Percentiles rank a stretch among this genome's conserved stretches.
Conservation (phyloP, 768 basidiomycete genomes). For the Lactarius pseudohatsudake region DNA sequence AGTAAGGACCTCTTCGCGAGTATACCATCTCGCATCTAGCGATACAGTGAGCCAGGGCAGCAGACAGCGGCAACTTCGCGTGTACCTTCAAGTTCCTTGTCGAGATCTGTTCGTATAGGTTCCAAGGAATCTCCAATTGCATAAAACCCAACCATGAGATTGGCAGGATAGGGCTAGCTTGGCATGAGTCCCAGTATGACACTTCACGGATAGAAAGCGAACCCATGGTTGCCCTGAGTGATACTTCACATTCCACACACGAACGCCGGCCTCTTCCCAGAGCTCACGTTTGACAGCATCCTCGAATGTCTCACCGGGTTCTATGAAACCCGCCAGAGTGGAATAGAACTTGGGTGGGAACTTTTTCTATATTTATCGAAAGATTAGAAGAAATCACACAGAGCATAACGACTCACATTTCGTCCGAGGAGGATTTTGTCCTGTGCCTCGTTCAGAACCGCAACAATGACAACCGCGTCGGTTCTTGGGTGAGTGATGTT, state of each 20-base stretch:
- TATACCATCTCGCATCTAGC: slow-evolving; percentile 87
- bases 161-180: slow-evolving; percentile 82
- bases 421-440: slow-evolving; percentile 87
- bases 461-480: slow-evolving; percentile 90
- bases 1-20: slow-evolving; percentile 64
- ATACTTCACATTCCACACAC: slow-evolving; percentile 78
- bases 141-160: slow-evolving; percentile 89
- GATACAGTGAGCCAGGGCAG: slow-evolving; percentile 3
- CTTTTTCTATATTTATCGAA: slow-evolving; percentile 46
- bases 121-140: slow-evolving; percentile 72
- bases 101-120: slow-evolving; percentile 80
- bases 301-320: slow-evolving; percentile 92
- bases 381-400: slow-evolving; percentile 11
- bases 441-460: slow-evolving; percentile 73
- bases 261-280: slow-evolving; percentile 95
- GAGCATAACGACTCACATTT: slow-evolving; percentile 52
- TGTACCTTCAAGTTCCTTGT: slow-evolving; percentile 90
- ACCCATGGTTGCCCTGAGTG: slow-evolving; percentile 90
- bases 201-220: slow-evolving; percentile 29
- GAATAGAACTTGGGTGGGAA: slow-evolving; percentile 78
- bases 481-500: slow-evolving; percentile 85
- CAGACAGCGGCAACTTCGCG: background rate
- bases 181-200: slow-evolving; percentile 1
- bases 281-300: slow-evolving; percentile 91
- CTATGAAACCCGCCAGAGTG: slow-evolving; percentile 90